Evolutionary conservation across 768 basidiomycete genomes (phyloP).

Genomic region (Tricholomella constricta): DNA sequence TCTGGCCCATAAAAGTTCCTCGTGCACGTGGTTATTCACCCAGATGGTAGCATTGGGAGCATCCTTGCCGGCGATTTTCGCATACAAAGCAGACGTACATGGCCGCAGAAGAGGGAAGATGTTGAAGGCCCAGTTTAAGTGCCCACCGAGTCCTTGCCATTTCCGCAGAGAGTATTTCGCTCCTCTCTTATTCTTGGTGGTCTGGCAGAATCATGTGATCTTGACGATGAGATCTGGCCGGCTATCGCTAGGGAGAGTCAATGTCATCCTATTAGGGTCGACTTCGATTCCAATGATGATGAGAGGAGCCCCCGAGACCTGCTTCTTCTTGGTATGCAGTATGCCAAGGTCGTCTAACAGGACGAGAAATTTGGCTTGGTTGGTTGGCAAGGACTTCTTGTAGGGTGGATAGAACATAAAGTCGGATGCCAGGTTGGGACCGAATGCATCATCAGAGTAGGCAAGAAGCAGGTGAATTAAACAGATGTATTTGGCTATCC

Average conservation of each 20-base stretch:
- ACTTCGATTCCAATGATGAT: slow-evolving; percentile 41
- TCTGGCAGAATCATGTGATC: no score
- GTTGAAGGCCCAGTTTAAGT: slow-evolving; percentile 8
- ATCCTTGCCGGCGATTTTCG: background rate
- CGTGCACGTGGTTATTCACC: background rate
- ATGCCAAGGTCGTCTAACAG: no score
- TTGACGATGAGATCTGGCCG: slow-evolving; percentile 17
- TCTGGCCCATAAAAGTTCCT: background rate
- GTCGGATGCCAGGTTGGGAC: background rate
- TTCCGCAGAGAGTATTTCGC: background rate
- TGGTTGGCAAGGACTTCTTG: slow-evolving; percentile 20
- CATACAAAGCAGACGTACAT: background rate
- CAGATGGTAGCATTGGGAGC: background rate
- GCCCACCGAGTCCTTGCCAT: background rate
- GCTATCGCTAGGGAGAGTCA: slow-evolving; percentile 17
- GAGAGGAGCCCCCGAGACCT: slow-evolving; percentile 11
- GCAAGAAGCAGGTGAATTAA: slow-evolving; percentile 19
- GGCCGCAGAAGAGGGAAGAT: background rate
- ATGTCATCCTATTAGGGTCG: slow-evolving; percentile 32
- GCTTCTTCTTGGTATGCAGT: background rate
- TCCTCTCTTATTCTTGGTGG: background rate
- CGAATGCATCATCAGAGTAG: slow-evolving; percentile 35
- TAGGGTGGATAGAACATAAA: background rate
- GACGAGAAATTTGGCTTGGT: slow-evolving; percentile 34
- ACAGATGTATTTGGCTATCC: slow-evolving; percentile 32